phyloP scores from a whole-genome alignment of 768 basidiomycete genomes.

The Podaxis rugospora region DNA sequence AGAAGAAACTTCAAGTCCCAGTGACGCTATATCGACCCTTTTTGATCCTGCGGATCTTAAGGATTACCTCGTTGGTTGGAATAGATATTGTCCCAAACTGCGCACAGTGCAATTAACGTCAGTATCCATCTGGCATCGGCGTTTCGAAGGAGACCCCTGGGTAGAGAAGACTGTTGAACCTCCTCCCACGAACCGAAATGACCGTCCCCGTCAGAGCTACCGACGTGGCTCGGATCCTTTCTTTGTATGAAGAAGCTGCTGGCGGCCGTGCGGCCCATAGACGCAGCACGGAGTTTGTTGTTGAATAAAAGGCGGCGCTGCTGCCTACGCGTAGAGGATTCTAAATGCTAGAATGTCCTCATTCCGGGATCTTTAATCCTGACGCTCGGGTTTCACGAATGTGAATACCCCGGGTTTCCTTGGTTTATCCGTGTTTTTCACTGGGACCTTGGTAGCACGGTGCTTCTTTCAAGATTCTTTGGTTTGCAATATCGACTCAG shows the following conservation, averaged over 20 bases:
- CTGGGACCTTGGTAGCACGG: not conserved
- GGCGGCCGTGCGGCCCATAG: not conserved
- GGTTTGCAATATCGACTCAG: not conserved
- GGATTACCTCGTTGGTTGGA: conserved; percentile 30
- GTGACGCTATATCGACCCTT: not conserved
- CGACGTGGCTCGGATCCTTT: conserved; percentile 7
- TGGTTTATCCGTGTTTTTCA: not conserved
- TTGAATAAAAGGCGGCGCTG: not conserved
- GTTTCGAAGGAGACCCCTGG: conserved; percentile 26
- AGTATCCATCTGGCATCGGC: conserved; percentile 19
- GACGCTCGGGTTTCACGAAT: not conserved
- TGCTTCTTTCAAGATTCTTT: not conserved
- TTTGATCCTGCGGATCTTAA: conserved; percentile 14
- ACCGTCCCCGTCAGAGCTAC: conserved; percentile 1
- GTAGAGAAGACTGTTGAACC: conserved; percentile 6
- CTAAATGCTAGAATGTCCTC: not conserved
- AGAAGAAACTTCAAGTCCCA: conserved; percentile 3
- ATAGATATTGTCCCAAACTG: conserved; percentile 24
- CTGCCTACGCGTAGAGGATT: not conserved
- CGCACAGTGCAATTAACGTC: conserved; percentile 23
- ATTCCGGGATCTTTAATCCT: not conserved
- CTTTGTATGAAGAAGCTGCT: not conserved
- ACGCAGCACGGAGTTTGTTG: not conserved
- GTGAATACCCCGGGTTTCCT: not conserved
- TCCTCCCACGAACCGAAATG: not conserved